Base-by-base conservation (phyloP, 345 rosid genomes). In the Linum trigynum region DNA sequence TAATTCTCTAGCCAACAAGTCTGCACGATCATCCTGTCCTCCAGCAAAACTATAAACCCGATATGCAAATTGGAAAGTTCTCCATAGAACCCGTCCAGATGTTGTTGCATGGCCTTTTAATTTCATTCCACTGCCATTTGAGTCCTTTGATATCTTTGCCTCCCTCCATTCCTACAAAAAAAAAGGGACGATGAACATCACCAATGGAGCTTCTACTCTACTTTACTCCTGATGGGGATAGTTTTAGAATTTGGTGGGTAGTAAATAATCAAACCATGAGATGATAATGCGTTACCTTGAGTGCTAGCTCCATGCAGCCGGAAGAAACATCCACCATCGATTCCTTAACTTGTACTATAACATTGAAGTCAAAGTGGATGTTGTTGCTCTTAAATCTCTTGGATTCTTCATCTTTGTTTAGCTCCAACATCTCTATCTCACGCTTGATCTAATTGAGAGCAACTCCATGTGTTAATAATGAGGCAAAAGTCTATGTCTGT, bases 141-240 rank as follows among this genome's bases (percentile, higher is more conserved):
- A 5, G 16, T 63, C 35, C 4, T 37, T 66, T 45, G 38, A 41
- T 55, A 17, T 9, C 40, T 10, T 70, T 42, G 37, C 66, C 14
- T 42, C 67, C 67, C 60, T 69, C 56, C 39, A 63, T 39, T 48
- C 53, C 8, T 17, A 37, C 39, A 61, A 61, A 41, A 45, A 58
- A 38, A 36, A 61, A 40, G 39, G 75, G 35, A 57, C 64, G 59
- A 69, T 68, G 23, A 71, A 65, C 62, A 15, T 62, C 38, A 71
- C 43, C 45, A 41, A 41, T 41, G 45, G 45, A 41, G 9, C 6
- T 41, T 4, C 45, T 4, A 8, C 9, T 41, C 45, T 41, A 41
- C 45, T 41, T 41, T 41, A 23, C 32, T 23, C 32, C 32, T 23
- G 32, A 23, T 23, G 32, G 32, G 32, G 32, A 23, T 23, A 23